Conservation (phyloP, 1,284 basidiomycete genomes). For the Rhodotorula sp. region DNA sequence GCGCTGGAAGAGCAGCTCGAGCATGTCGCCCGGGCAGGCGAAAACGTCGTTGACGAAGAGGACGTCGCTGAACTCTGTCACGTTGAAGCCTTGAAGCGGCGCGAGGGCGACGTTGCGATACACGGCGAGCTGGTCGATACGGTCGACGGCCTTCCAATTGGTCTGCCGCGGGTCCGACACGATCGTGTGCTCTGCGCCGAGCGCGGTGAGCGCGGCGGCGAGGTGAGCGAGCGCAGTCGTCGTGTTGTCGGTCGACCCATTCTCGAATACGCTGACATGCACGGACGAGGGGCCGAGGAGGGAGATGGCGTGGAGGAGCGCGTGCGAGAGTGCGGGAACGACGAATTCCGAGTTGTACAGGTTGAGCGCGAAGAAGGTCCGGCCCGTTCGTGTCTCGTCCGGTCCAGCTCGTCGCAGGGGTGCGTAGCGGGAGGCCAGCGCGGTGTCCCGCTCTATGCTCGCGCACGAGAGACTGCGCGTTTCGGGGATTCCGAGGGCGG, state of each 20-base stretch:
- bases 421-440: not conserved
- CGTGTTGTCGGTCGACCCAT: conserved; percentile 45
- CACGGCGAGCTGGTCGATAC: conserved; percentile 51
- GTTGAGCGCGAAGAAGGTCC: conserved; percentile 45
- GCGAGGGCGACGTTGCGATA: conserved; percentile 54
- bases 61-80: conserved; percentile 48
- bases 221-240: conserved; percentile 38
- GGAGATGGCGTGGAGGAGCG: conserved; percentile 37
- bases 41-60: conserved; percentile 56
- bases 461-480: not conserved
- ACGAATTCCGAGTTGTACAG: conserved; percentile 42
- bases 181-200: conserved; percentile 28
- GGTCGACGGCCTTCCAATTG: conserved; percentile 35
- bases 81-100: conserved; percentile 41
- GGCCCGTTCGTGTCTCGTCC: not conserved
- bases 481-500: not conserved
- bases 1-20: conserved; percentile 55
- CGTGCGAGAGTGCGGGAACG: conserved; percentile 43
- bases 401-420: not conserved
- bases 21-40: conserved; percentile 51
- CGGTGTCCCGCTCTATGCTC: not conserved
- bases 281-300: conserved; percentile 42
- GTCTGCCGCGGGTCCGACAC: conserved; percentile 31
- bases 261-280: conserved; percentile 47
- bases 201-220: conserved; percentile 26